Evolutionary conservation across 1,139 yeast genomes (phyloP), one percentile per base, ranked within the genome.

Genomic region (Arxiozyma telluris): DNA sequence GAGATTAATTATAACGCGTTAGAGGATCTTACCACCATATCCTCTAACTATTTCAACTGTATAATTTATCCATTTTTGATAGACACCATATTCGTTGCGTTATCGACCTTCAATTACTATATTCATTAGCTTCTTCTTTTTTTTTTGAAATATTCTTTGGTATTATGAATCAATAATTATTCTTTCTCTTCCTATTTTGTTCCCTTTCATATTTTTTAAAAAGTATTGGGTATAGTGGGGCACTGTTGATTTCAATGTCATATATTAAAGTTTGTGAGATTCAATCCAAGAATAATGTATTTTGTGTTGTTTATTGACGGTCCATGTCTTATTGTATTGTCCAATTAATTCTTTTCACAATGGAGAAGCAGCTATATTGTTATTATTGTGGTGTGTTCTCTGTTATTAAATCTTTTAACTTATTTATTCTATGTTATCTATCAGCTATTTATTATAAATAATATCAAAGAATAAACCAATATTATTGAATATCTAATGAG

Each of bases 381-480:
- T 34, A 34, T 15, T 34, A 12, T 12, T 34, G 39, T 34, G 12
- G 39, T 34, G 39, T 15, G n/a, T 34, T 34, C 39, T 34, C n/a
- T 34, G 6, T 34, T 15, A 20, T 45, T 38, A 15, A n/a, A 20
- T 50, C n/a, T 45, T 30, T 22, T 47, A 44, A 25, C 44, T 17
- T 22, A 25, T 44, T 22, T 22, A 47, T 38, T 41, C 43, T 34
- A n/a, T 44, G 45, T 41, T 49, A 34, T 21, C 44, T 34, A n/a
- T 41, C 41, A 46, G 20, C 23, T 34, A 46, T 41, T 27, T 15
- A 21, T 7, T 34, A 46, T 34, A 34, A 34, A n/a, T 48, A 39
- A 49, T 53, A 54, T 57, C 59, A 51, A 30, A 57, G 43, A 57
- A 53, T 52, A 47, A 56, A 51, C 54, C 42, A 22, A 54, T 27